Evolutionary conservation across 768 basidiomycete species (phyloP).

Genomic region (Sutorius australiensis): DNA sequence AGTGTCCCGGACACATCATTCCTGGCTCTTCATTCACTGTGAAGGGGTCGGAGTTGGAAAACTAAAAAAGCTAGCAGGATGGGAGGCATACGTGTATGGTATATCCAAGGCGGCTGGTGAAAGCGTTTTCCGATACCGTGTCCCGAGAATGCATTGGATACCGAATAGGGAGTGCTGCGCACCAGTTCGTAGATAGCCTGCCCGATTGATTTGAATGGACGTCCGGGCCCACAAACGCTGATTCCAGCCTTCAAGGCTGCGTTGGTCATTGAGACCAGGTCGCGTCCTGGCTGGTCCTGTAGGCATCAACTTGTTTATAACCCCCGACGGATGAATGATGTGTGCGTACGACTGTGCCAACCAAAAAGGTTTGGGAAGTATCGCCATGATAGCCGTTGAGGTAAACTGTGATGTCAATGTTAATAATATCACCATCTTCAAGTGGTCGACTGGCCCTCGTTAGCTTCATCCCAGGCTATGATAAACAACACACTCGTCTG

Average conservation of each 20-base stretch:
- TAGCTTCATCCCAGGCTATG: neutral
- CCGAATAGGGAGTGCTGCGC: conserved; percentile 41
- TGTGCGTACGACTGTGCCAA: conserved; percentile 67
- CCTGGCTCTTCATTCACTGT: conserved; percentile 84
- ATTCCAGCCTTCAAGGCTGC: conserved; percentile 70
- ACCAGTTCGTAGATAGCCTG: conserved; percentile 58
- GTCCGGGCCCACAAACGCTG: conserved; percentile 67
- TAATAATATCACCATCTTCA: conserved; percentile 80
- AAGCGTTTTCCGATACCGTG: conserved; percentile 86
- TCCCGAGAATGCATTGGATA: conserved; percentile 73
- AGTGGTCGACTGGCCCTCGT: conserved; percentile 65
- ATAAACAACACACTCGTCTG: conserved; percentile 64
- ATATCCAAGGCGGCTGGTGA: conserved; percentile 79
- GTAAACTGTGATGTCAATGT: conserved; percentile 84
- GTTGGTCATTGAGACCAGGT: conserved; percentile 61
- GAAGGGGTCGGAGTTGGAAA: neutral
- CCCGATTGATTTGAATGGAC: conserved; percentile 67
- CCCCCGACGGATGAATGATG: neutral
- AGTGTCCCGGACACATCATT: conserved; percentile 78
- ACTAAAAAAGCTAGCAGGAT: neutral
- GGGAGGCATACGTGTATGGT: conserved; percentile 59
- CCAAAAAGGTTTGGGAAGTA: conserved; percentile 78
- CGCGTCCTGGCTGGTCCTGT: conserved; percentile 66
- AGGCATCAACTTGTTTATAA: neutral
- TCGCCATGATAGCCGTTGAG: conserved; percentile 87